Percentiles rank a stretch among this genome's conserved stretches.
phyloP scores from a whole-genome alignment of 2,329 filamentous ascomycete species.

The Pseudogymnoascus sp. region DNA sequence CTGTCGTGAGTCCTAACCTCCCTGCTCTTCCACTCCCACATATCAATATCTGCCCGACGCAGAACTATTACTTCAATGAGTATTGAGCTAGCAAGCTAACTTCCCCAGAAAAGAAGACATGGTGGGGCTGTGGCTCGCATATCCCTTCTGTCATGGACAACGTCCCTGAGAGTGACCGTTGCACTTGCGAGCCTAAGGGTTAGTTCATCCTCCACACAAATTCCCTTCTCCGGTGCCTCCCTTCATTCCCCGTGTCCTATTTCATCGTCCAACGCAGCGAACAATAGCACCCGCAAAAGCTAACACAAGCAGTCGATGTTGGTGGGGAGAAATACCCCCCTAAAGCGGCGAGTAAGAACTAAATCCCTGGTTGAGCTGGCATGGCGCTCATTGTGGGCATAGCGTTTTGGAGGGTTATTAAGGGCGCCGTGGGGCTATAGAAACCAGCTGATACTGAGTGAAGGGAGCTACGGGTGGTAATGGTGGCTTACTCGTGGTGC shows the following conservation, averaged over 20 bases:
- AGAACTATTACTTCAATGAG: slow-evolving; percentile 3
- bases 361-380: slow-evolving; percentile 15
- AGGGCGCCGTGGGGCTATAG: neutral
- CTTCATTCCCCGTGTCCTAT: neutral
- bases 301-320: slow-evolving; percentile 37
- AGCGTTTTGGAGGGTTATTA: slow-evolving; percentile 11
- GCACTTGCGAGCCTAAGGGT: slow-evolving; percentile 35
- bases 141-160: slow-evolving; percentile 43
- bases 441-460: slow-evolving; percentile 6
- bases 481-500: neutral
- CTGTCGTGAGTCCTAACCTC: slow-evolving; percentile 38
- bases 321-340: slow-evolving; percentile 46
- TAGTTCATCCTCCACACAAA: neutral
- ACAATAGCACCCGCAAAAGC: slow-evolving; percentile 22
- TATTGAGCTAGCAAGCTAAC: slow-evolving; percentile 1
- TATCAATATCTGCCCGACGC: slow-evolving; percentile 11
- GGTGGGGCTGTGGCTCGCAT: slow-evolving; percentile 45
- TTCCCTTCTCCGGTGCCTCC: neutral
- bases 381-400: slow-evolving; percentile 8
- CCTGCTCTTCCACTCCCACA: neutral
- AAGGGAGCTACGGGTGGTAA: neutral
- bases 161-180: slow-evolving; percentile 42
- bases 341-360: slow-evolving; percentile 31
- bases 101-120: slow-evolving; percentile 39
- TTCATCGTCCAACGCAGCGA: neutral